A percentile compares a stretch with the other conserved stretches of the same genome.
Evolutionary conservation across 345 rosid genomes (phyloP).

Genomic region (Lumnitzera racemosa): DNA sequence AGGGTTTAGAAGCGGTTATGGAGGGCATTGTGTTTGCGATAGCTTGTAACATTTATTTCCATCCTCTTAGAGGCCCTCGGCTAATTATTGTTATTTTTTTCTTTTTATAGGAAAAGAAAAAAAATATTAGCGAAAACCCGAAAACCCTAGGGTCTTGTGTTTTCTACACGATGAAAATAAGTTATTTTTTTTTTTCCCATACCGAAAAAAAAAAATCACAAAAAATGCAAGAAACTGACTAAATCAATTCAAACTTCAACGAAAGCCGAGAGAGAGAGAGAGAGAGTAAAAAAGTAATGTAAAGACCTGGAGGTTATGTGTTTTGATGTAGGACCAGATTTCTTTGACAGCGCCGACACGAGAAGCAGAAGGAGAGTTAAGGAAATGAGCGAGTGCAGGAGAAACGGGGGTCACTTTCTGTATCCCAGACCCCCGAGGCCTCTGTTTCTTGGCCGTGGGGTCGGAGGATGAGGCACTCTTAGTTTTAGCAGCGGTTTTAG

Average conservation of each 20-base stretch:
- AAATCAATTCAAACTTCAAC: not conserved
- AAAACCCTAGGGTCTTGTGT: too few species aligned
- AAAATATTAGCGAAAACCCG: too few species aligned
- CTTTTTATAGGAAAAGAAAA: too few species aligned
- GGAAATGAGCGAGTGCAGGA: slow-evolving; percentile 53
- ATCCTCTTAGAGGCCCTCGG: too few species aligned
- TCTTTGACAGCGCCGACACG: slow-evolving; percentile 58
- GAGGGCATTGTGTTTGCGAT: too few species aligned
- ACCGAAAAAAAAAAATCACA: too few species aligned
- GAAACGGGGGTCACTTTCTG: slow-evolving; percentile 49
- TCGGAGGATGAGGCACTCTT: not conserved
- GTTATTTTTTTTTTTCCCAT: too few species aligned
- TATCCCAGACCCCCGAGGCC: slow-evolving; percentile 33
- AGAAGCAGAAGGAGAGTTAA: slow-evolving; percentile 55
- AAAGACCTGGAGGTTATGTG: slow-evolving; percentile 66
- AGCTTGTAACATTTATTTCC: too few species aligned
- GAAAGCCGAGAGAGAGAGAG: not conserved
- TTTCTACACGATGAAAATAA: too few species aligned
- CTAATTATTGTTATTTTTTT: too few species aligned
- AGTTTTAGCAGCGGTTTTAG: slow-evolving; percentile 20
- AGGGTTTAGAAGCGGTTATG: too few species aligned
- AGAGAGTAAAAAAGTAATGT: not conserved
- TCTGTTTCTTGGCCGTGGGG: slow-evolving; percentile 1
- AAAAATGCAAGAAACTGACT: too few species aligned
- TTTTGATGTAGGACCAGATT: slow-evolving; percentile 77